Base-by-base conservation (phyloP, 2,329 filamentous ascomycete species). In the Aspergillus versicolor region DNA sequence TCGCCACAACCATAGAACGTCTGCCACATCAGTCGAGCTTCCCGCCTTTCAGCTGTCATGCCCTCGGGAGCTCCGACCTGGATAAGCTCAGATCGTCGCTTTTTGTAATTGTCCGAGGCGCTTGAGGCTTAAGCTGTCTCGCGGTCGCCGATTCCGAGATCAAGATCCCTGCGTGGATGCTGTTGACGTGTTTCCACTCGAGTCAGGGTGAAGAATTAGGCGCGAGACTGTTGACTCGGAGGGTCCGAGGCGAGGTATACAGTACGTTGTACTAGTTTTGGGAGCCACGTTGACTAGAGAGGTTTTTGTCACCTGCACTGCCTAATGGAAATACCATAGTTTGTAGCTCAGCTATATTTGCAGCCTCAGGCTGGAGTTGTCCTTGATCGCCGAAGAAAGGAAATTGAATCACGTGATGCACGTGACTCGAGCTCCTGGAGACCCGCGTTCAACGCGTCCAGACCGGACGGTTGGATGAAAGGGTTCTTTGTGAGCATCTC, bases 1-100 rank as follows among this genome's bases (percentile, higher is more conserved):
- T 48, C 30, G 53, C 45, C 46, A 55, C 53, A 38, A 15, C 53
- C 53, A 55, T 40, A 55, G 46, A 40, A 30, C 12, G 8, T 15
- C 38, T 50, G 53, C 53, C 53, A 55, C 53, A 52, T 48, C 38
- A 53, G 54, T 13, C 19, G 27, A 53, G 32, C 42, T 57, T 42
- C 30, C 41, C 38, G 40, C 42, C 49, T 41, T 46, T 49, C 49
- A 60, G 55, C 60, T 62, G 60, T 38, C 54, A 42, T 30, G 9
- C 6, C 19, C 22, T 34, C 54, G 46, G 53, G 32, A 43, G 19
- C 55, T 54, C 53, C 53, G 53, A 30, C 9, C 9, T 30, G 27
- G 27, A 50, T 54, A 54, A 54, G 52, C 44, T 54, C 38, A 43
- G 46, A 55, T 55, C 38, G 30, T 43, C 38, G 27, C 45, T 22